phyloP scores from a whole-genome alignment of 1,284 basidiomycete genomes.

The Pulveroboletus sp. region DNA sequence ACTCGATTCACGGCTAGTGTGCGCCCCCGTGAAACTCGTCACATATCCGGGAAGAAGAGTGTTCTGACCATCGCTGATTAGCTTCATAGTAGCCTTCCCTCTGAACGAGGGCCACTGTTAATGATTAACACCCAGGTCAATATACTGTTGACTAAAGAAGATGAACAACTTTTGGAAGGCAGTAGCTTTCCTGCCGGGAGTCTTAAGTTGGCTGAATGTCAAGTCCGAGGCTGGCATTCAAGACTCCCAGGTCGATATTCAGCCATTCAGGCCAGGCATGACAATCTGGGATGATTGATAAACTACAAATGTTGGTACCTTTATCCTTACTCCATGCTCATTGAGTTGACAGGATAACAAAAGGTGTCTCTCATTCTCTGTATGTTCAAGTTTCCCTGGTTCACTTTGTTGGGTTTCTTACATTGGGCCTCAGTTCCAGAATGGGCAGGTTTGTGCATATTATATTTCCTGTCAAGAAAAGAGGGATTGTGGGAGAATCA shows the following conservation, averaged over 20 bases:
- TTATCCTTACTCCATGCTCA: neutral
- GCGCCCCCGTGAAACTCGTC: neutral
- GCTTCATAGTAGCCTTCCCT: constrained; percentile 5
- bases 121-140: neutral
- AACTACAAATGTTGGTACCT: constrained; percentile 16
- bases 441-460: no score
- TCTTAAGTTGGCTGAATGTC: neutral
- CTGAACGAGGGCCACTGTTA: neutral
- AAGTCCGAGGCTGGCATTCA: neutral
- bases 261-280: no score
- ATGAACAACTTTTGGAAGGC: neutral
- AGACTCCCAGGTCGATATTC: constrained; percentile 13
- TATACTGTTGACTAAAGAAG: neutral
- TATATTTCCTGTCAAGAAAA: no score
- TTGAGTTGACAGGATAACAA: neutral
- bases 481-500: no score
- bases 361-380: neutral
- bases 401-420: no score
- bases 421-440: no score
- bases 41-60: neutral
- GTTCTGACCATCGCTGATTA: neutral
- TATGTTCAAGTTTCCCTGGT: no score
- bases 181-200: neutral
- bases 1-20: no score
- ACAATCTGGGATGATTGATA: constrained; percentile 16